Base-by-base conservation (phyloP, 192 early-diverging fungal genomes). In the Podochytrium sp. region DNA sequence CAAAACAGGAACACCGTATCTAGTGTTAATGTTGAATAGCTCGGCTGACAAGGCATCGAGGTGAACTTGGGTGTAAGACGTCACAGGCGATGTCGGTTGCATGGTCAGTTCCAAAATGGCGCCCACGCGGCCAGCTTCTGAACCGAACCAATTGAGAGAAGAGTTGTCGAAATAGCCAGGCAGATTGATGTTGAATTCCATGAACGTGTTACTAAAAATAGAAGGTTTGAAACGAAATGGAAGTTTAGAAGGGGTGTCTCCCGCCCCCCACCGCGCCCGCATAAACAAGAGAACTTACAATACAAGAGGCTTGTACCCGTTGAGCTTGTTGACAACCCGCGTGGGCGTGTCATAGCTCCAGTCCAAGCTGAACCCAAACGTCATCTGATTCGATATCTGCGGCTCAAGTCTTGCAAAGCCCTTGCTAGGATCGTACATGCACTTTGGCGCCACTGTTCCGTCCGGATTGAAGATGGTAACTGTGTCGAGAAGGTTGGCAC, bases 71-170 rank as follows among this genome's bases (percentile, higher is more conserved):
- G 16, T 50, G 47, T 80, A 80, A 1, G 47, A 14, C 23, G 75
- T 50, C 12, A 33, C 20, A 1, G 37, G 27, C 39, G 62, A 61
- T 30, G 61, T 37, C 23, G 74, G 42, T n/a, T 58, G 69, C 55
- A 75, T 73, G 2, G 83, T 83, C 2, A 84, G 37, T 27, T 59
- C 72, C 2, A 84, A 69, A 25, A 78, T 79, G 5, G 78, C 80
- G 10, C 78, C 70, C 5, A 68, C 52, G 10, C 56, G 12, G 25
- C 61, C 53, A 59, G 66, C 75, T 37, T 76, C 58, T 49, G 78
- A 58, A 14, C 72, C 83, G 55, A 76, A 76, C 83, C 83, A 84
- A 35, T 76, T 56, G 59, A 80, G 43, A 3, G 51, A 12, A 27
- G 23, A 29, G 51, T 6, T 18, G 30, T 68, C 60, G 25, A 74